These are phyloP conservation scores for Rhizopus microsporus DNA, from an alignment of 371 early-diverging fungal species.

Conservation along the genomic window DNA sequence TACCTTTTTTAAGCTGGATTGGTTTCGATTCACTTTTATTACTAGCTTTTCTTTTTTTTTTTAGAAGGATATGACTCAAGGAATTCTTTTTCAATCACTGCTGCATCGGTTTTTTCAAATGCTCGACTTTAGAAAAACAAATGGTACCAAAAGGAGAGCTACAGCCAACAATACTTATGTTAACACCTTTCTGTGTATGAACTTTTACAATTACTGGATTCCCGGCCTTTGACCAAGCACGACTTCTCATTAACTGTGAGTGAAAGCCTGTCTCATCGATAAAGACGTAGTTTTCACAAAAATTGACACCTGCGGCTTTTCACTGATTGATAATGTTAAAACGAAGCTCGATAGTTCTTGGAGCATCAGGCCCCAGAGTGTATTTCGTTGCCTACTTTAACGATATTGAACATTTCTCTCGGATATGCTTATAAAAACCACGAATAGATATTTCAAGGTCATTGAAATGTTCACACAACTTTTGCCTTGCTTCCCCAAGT, in stretches of 20 bases:
- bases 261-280: conserved; percentile 1
- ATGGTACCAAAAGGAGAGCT: conserved; percentile 4
- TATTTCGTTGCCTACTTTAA: conserved; percentile 19
- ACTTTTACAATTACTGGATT: conserved; percentile 17
- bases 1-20: conserved; percentile 8
- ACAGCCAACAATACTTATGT: conserved; percentile 14
- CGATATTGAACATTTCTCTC: conserved; percentile 13
- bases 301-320: conserved; percentile 6
- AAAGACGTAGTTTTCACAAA: conserved; percentile 9
- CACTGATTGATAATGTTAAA: conserved; percentile 8
- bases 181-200: conserved; percentile 12
- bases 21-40: background rate
- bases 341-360: conserved; percentile 7
- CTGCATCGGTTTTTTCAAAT: conserved; percentile 8
- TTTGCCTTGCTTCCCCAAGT: conserved; percentile 19
- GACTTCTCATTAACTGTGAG: conserved; percentile 7
- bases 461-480: conserved; percentile 15
- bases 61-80: background rate
- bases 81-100: conserved; percentile 6
- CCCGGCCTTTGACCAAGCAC: conserved; percentile 23
- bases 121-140: conserved; percentile 10
- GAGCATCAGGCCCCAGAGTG: conserved; percentile 5
- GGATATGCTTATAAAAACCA: conserved; percentile 20
- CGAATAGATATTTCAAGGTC: conserved; percentile 15
- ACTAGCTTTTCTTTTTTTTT: conserved; percentile 17